Conservation (phyloP, 139 green algal genomes). For the Chloropicon primus region DNA sequence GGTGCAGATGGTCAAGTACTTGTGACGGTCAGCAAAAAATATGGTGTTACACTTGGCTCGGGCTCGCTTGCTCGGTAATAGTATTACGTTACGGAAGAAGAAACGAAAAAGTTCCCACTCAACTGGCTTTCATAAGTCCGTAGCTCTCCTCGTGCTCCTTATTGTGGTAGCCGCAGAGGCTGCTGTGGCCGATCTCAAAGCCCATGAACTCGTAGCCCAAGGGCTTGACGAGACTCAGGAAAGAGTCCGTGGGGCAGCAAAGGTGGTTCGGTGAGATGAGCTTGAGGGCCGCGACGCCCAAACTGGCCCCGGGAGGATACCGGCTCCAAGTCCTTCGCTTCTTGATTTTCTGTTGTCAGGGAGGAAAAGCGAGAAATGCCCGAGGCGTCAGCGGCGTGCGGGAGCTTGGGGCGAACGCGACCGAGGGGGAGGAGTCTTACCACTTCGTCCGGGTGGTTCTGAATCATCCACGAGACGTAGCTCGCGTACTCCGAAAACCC, state of each 20-base stretch:
- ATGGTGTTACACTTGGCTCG: neutral
- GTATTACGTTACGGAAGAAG: too few species aligned
- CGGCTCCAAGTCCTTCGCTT: conserved; percentile 16
- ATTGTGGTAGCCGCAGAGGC: conserved; percentile 14
- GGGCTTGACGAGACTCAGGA: neutral
- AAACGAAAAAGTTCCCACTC: too few species aligned
- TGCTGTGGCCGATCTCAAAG: conserved; percentile 23
- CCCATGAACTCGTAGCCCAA: conserved; percentile 20
- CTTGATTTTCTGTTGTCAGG: neutral
- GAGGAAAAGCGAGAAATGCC: too few species aligned
- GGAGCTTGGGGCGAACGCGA: too few species aligned
- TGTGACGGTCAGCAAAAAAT: conserved; percentile 19
- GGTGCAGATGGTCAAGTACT: conserved; percentile 77
- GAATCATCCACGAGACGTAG: conserved; percentile 31
- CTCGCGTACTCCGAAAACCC: conserved; percentile 38
- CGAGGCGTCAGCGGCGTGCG: too few species aligned
- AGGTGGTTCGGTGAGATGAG: conserved; percentile 5
- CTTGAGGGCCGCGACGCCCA: conserved; percentile 3
- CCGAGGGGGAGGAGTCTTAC: too few species aligned
- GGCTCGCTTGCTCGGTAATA: too few species aligned
- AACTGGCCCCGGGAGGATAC: conserved; percentile 9
- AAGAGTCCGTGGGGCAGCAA: conserved; percentile 9
- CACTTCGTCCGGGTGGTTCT: conserved; percentile 21
- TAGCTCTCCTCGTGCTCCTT: conserved; percentile 1
- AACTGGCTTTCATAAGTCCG: neutral